phyloP scores from a whole-genome alignment of 163 green algal species.

The Prototheca wickerhamii region DNA sequence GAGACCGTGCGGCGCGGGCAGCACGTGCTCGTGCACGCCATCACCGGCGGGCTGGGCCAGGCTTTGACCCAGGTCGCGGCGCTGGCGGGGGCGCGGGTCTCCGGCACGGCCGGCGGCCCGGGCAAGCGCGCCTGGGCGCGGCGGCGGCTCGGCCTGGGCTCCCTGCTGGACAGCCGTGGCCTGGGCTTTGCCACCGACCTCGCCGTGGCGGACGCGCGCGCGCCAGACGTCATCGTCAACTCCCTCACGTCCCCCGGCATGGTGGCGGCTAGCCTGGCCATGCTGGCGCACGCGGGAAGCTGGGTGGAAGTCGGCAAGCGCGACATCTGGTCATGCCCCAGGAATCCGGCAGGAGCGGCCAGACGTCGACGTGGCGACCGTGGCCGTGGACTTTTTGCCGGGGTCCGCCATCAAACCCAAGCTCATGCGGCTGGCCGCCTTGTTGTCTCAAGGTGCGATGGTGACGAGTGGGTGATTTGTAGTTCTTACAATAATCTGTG shows the following conservation, averaged over 20 bases:
- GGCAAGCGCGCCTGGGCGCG: conserved; percentile 49
- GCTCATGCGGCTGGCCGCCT: conserved; percentile 41
- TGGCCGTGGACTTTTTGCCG: conserved; percentile 79
- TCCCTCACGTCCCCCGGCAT: conserved; percentile 70
- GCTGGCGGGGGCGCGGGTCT: neutral
- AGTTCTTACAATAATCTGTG: too few relatives aligned
- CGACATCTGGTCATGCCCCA: conserved; percentile 62
- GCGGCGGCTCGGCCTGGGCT: neutral
- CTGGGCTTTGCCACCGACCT: conserved; percentile 41
- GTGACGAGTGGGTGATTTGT: neutral
- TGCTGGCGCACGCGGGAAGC: conserved; percentile 33
- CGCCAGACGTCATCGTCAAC: conserved; percentile 52
- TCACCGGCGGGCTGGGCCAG: conserved; percentile 63
- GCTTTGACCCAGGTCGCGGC: conserved; percentile 38
- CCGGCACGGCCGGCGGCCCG: conserved; percentile 58
- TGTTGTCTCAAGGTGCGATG: conserved; percentile 34
- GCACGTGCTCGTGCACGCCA: conserved; percentile 55
- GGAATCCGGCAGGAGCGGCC: conserved; percentile 17
- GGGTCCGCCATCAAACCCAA: conserved; percentile 25
- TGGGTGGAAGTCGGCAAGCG: conserved; percentile 84
- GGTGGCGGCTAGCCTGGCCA: conserved; percentile 51
- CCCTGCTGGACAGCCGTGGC: conserved; percentile 26
- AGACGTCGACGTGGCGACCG: conserved; percentile 3
- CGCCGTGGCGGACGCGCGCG: conserved; percentile 22
- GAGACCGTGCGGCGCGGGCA: neutral